Evolutionary conservation across 768 basidiomycete genomes (phyloP).

Genomic region (Pleurotus eryngii): DNA sequence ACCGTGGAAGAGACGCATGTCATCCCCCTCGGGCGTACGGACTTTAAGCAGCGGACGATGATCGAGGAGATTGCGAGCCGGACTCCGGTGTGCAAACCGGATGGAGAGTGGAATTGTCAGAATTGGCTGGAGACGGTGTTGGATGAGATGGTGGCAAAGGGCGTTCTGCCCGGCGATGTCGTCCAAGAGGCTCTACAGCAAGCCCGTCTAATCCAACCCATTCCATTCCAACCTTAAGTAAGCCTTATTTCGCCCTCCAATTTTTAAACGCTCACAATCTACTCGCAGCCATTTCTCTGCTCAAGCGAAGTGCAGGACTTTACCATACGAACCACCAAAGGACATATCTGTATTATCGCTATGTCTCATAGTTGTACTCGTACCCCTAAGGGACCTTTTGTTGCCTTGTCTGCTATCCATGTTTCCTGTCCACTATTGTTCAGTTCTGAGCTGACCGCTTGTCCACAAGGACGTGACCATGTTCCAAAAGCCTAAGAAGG

Average conservation of each 20-base stretch:
- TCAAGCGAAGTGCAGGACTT: no score
- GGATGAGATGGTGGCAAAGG: constrained; percentile 2
- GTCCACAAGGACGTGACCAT: background rate
- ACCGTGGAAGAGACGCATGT: constrained; percentile 2
- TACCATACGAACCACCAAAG: no score
- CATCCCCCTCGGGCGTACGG: constrained; percentile 13
- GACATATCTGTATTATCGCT: background rate
- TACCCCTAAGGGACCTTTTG: background rate
- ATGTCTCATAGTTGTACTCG: background rate
- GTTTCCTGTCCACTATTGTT: background rate
- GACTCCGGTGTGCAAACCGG: constrained; percentile 18
- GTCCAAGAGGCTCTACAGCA: background rate
- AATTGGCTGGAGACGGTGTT: constrained; percentile 19
- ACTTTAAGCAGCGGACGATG: constrained; percentile 11
- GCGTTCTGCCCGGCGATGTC: background rate
- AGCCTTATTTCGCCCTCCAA: background rate
- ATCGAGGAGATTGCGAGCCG: constrained; percentile 19
- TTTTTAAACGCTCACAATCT: no score
- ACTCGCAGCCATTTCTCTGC: background rate
- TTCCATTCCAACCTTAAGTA: background rate
- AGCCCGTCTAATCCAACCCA: background rate
- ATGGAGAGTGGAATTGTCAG: constrained; percentile 29
- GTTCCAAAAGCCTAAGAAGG: constrained; percentile 3
- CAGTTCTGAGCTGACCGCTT: background rate
- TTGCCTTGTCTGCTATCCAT: background rate